Conservation (phyloP, 2,329 filamentous ascomycete species). For the Scedosporium aurantiacum region DNA sequence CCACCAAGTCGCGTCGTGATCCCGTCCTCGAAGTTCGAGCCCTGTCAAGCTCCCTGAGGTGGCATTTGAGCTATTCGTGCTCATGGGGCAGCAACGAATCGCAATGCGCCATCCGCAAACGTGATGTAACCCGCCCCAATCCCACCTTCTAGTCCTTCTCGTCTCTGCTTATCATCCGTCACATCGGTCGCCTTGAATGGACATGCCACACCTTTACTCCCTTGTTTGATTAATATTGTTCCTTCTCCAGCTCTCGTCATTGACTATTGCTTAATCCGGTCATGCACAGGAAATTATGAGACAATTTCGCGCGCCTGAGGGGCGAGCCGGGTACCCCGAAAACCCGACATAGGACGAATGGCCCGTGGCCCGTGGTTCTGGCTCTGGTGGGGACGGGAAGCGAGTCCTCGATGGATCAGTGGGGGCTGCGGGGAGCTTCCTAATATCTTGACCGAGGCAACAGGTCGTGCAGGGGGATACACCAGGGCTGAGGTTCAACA, state of each 20-base stretch:
- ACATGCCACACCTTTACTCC: neutral
- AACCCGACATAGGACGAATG: neutral
- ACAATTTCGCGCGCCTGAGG: neutral
- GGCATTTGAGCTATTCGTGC: neutral
- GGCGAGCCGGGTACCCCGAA: neutral
- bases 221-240: neutral
- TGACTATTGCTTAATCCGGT: neutral
- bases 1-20: neutral
- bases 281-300: neutral
- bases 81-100: neutral
- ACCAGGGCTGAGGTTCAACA: neutral
- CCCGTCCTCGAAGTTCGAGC: neutral
- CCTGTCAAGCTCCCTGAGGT: neutral
- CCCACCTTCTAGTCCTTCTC: neutral
- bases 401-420: neutral
- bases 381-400: neutral
- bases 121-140: neutral
- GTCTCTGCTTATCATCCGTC: no score
- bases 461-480: neutral
- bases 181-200: no score
- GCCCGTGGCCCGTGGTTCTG: neutral
- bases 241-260: neutral
- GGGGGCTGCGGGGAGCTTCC: neutral
- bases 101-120: neutral
- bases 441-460: neutral